Percentiles rank a stretch among this genome's conserved stretches.
phyloP scores from a whole-genome alignment of 1,284 basidiomycete species.

The Schizophyllum amplum region DNA sequence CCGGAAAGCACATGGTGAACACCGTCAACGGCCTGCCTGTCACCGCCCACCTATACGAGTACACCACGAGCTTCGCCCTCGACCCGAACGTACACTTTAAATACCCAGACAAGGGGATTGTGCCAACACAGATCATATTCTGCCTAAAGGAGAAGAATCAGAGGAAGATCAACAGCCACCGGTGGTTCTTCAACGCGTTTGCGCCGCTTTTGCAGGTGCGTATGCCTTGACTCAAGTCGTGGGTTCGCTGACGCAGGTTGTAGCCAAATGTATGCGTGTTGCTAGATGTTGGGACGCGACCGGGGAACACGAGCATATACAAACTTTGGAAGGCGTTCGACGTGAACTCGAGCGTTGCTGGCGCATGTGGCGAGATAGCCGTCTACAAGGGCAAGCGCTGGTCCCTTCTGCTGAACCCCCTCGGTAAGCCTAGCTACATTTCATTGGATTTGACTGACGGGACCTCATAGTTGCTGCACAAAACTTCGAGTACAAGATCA shows the following conservation, averaged over 20 bases:
- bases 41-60: constrained; percentile 93
- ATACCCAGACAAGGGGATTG: constrained; percentile 93
- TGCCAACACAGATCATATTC: constrained; percentile 89
- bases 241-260: constrained; percentile 4
- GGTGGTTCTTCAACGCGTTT: constrained; percentile 96
- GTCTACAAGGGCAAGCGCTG: constrained; percentile 88
- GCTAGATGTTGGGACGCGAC: constrained; percentile 90
- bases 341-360: constrained; percentile 86
- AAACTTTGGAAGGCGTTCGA: constrained; percentile 95
- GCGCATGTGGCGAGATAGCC: constrained; percentile 90
- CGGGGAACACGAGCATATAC: constrained; percentile 80
- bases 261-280: constrained; percentile 86
- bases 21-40: constrained; percentile 83
- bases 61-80: constrained; percentile 86
- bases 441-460: constrained; percentile 6
- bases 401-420: constrained; percentile 73
- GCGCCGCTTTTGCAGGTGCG: constrained; percentile 61
- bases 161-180: constrained; percentile 94
- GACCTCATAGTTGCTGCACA: constrained; percentile 73
- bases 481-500: constrained; percentile 92
- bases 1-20: constrained; percentile 83
- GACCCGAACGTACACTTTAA: constrained; percentile 88
- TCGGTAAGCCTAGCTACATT: constrained; percentile 44
- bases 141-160: constrained; percentile 93
- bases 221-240: constrained; percentile 9